Conservation (phyloP, 257 asterid species). For the Leonotis leonurus region DNA sequence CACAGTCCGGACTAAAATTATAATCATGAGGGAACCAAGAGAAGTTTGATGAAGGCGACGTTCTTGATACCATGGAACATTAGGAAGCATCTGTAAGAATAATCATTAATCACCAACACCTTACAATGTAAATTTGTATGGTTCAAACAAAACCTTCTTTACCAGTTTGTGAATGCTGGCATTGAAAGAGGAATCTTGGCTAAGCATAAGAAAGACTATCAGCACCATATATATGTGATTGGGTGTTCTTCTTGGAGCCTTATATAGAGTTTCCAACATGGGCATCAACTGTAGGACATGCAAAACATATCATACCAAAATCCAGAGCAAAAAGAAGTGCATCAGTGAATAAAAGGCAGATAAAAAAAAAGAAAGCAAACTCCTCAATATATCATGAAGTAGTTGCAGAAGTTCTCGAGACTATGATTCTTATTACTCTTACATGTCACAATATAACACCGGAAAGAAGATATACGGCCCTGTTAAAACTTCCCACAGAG, state of each 20-base stretch:
- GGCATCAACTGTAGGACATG: constrained; percentile 72
- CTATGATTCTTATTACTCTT: neutral
- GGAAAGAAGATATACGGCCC: neutral
- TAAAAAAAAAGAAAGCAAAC: neutral
- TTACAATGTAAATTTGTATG: neutral
- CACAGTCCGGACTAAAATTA: constrained; percentile 69
- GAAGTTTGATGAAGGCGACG: constrained; percentile 43
- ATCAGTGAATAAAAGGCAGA: neutral
- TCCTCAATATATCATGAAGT: neutral
- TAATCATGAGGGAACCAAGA: constrained; percentile 79
- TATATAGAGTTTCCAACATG: constrained; percentile 78
- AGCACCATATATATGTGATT: constrained; percentile 90
- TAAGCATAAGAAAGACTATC: constrained; percentile 73
- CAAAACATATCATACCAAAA: constrained; percentile 15
- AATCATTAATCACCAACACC: constrained; percentile 18
- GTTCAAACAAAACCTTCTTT: constrained; percentile 12
- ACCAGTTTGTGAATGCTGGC: constrained; percentile 86
- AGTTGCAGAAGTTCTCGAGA: neutral
- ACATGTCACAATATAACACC: neutral
- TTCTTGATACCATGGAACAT: constrained; percentile 59
- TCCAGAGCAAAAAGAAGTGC: neutral
- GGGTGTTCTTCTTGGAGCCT: constrained; percentile 70
- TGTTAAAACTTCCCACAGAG: neutral
- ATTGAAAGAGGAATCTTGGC: constrained; percentile 93
- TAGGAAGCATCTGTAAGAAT: constrained; percentile 56